Evolutionary conservation across 73 alveolate species (phyloP).

Genomic region (Paramecium octaurelia): DNA sequence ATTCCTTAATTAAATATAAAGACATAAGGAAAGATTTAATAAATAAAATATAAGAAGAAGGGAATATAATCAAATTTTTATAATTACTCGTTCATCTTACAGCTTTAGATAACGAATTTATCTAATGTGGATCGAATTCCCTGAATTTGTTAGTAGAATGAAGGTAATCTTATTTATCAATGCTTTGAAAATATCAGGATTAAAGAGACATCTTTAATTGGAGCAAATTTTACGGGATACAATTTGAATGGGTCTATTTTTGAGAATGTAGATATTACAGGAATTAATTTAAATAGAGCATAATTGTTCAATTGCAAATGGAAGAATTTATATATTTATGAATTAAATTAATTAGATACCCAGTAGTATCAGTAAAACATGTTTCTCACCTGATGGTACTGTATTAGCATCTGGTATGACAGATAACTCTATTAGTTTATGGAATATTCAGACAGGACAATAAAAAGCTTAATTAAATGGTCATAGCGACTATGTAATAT

Average conservation of each 20-base stretch:
- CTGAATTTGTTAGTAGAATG: no score
- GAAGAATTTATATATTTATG: not conserved
- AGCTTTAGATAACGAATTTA: no score
- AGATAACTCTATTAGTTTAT: not conserved
- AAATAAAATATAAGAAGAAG: no score
- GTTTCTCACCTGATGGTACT: not conserved
- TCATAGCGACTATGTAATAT: not conserved
- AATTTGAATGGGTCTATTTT: not conserved
- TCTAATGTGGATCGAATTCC: no score
- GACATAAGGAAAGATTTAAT: no score
- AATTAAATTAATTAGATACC: not conserved
- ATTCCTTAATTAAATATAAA: no score
- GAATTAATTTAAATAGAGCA: not conserved
- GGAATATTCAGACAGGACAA: not conserved
- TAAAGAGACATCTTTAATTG: not conserved
- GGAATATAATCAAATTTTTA: no score
- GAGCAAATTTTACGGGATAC: not conserved
- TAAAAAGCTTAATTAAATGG: not conserved
- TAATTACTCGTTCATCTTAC: no score
- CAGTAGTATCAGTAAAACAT: no score
- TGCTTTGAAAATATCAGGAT: not conserved
- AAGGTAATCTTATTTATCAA: no score
- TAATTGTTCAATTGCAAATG: not conserved
- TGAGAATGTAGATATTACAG: not conserved
- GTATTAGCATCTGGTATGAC: not conserved